Percentiles rank a stretch among this genome's conserved stretches.
Conservation (phyloP, 176 grass and related monocot genomes). For the Typha latifolia region DNA sequence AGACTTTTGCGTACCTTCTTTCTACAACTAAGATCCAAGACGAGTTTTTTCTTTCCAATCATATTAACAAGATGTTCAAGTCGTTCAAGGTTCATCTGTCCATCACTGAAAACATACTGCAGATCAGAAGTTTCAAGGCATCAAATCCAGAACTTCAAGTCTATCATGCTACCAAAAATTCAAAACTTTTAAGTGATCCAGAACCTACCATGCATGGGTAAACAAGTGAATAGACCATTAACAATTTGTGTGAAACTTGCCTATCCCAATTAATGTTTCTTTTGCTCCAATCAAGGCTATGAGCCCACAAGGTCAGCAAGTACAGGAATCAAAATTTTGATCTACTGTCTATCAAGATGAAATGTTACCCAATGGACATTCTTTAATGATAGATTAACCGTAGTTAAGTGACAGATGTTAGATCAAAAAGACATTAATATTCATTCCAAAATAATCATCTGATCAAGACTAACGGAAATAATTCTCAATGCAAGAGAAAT, state of each 20-base stretch:
- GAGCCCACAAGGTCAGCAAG: neutral
- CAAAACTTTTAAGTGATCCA: neutral
- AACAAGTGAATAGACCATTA: neutral
- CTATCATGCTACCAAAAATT: constrained; percentile 1
- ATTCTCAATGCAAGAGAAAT: neutral
- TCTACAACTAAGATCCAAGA: constrained; percentile 92
- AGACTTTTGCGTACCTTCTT: constrained; percentile 52
- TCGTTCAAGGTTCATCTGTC: constrained; percentile 69
- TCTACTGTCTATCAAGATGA: too few species aligned
- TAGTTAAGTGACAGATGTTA: neutral
- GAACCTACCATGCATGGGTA: neutral
- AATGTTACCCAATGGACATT: too few species aligned
- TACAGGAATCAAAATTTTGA: too few species aligned
- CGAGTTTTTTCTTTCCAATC: constrained; percentile 71
- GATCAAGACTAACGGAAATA: neutral
- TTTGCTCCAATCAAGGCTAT: neutral
- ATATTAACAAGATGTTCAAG: constrained; percentile 52
- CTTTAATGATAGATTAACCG: too few species aligned
- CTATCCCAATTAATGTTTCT: neutral
- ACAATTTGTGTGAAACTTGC: neutral
- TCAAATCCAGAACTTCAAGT: neutral
- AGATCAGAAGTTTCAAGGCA: constrained; percentile 12
- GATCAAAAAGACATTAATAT: neutral
- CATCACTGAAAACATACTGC: constrained; percentile 81
- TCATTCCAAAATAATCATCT: neutral